Conservation (phyloP, 257 asterid genomes). For the Solanum microdontum region DNA sequence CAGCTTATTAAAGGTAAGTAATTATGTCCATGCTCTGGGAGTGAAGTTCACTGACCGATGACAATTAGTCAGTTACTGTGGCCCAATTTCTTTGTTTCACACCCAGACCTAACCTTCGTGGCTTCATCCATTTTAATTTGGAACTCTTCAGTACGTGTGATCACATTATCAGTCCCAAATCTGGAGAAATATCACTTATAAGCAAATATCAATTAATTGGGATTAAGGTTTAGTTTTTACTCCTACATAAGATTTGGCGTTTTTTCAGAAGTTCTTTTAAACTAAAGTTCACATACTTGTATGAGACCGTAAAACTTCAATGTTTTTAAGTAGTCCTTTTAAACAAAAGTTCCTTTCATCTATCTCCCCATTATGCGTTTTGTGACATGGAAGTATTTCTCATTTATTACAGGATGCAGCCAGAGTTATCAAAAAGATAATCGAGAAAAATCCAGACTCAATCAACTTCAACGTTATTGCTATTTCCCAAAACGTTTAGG, state of each 20-base stretch:
- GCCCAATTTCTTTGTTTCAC: neutral
- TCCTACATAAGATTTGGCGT: neutral
- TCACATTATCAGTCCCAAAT: neutral
- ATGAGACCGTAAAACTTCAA: neutral
- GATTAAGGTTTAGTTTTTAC: neutral
- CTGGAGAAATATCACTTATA: neutral
- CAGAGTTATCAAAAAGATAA: constrained; percentile 49
- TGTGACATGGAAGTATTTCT: neutral
- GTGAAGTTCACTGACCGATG: neutral
- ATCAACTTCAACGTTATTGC: constrained; percentile 71
- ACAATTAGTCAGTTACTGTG: neutral
- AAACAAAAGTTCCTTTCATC: neutral
- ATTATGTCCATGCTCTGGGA: neutral
- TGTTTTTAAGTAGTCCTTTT: neutral
- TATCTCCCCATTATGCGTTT: neutral
- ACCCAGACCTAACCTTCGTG: neutral
- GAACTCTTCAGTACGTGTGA: neutral
- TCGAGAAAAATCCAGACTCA: constrained; percentile 65
- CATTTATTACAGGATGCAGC: constrained; percentile 53
- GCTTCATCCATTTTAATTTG: neutral
- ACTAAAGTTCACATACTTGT: neutral
- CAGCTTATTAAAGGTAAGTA: constrained; percentile 48
- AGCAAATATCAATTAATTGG: neutral
- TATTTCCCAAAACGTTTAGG: constrained; percentile 41
- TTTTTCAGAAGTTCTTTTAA: neutral